Evolutionary conservation across 371 early-diverging fungal species (phyloP).

Genomic region (Mucor saturninus): DNA sequence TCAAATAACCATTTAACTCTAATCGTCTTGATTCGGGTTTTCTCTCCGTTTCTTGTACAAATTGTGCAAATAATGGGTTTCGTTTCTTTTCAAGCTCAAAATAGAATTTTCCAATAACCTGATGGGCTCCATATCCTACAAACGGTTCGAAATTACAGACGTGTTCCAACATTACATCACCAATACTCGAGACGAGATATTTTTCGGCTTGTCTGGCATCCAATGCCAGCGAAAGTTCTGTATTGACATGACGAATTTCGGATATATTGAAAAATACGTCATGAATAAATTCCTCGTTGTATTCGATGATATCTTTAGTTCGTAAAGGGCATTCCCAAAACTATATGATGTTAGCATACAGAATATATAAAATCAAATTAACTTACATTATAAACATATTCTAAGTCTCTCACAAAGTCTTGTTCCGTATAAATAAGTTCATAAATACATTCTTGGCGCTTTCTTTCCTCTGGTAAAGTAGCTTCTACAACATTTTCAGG

Average conservation of each 20-base stretch:
- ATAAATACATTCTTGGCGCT: constrained; percentile 89
- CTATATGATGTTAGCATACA: constrained; percentile 36
- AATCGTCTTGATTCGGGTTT: constrained; percentile 85
- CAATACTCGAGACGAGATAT: constrained; percentile 77
- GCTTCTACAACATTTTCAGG: constrained; percentile 68
- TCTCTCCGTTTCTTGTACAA: constrained; percentile 76
- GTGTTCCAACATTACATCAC: constrained; percentile 81
- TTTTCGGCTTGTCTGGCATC: constrained; percentile 71
- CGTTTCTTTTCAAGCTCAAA: constrained; percentile 78
- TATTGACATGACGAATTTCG: constrained; percentile 74
- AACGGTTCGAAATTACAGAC: constrained; percentile 77
- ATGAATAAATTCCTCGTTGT: constrained; percentile 67
- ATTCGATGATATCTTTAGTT: constrained; percentile 41
- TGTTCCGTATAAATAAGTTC: constrained; percentile 88
- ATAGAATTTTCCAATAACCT: constrained; percentile 78
- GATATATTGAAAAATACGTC: constrained; percentile 83
- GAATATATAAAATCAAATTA: constrained; percentile 18
- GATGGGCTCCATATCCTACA: constrained; percentile 88
- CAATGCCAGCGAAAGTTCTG: constrained; percentile 66
- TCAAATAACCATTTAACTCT: constrained; percentile 83
- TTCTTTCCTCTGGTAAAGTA: constrained; percentile 72
- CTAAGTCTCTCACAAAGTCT: constrained; percentile 82
- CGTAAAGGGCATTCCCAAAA: constrained; percentile 77
- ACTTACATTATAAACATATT: constrained; percentile 56
- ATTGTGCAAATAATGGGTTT: constrained; percentile 72